phyloP scores from a whole-genome alignment of 2,329 filamentous ascomycete species.

The Talaromyces sp. region DNA sequence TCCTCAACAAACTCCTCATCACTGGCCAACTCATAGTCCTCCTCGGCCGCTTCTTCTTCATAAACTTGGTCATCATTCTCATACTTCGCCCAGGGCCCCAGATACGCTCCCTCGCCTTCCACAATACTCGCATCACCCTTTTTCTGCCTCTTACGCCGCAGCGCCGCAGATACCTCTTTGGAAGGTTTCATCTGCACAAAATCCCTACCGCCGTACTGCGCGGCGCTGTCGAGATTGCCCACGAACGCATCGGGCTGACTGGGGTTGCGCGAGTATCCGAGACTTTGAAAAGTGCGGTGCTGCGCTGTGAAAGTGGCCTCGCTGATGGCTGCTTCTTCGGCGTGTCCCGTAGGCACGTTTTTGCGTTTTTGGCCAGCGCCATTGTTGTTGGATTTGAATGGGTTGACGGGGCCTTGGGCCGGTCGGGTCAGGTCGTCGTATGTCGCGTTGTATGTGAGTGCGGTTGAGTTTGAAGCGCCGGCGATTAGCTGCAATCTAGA shows the following conservation, averaged over 20 bases:
- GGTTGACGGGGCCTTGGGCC: conserved; percentile 65
- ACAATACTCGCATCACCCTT: conserved; percentile 81
- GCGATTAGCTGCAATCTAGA: conserved; percentile 48
- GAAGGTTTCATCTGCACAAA: conserved; percentile 51
- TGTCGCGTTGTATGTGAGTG: conserved; percentile 53
- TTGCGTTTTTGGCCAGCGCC: conserved; percentile 62
- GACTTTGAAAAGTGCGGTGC: conserved; percentile 73
- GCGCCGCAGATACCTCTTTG: conserved; percentile 65
- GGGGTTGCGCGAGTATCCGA: conserved; percentile 50
- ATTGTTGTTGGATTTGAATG: conserved; percentile 61
- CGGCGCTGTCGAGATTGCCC: conserved; percentile 43
- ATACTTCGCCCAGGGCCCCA: conserved; percentile 92
- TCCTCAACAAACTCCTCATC: conserved; percentile 78
- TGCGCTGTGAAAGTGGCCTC: conserved; percentile 86
- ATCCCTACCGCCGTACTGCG: conserved; percentile 46
- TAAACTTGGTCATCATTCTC: conserved; percentile 66
- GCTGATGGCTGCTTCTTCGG: conserved; percentile 82
- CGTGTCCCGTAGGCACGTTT: conserved; percentile 77
- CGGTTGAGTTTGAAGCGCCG: conserved; percentile 44
- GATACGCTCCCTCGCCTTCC: conserved; percentile 81
- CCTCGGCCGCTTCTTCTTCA: conserved; percentile 61
- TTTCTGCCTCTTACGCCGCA: conserved; percentile 71
- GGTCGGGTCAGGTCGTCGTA: conserved; percentile 67
- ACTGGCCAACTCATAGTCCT: conserved; percentile 67
- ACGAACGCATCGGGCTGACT: conserved; percentile 39